Conservation (phyloP, 768 basidiomycete species). For the Lactarius deliciosus region DNA sequence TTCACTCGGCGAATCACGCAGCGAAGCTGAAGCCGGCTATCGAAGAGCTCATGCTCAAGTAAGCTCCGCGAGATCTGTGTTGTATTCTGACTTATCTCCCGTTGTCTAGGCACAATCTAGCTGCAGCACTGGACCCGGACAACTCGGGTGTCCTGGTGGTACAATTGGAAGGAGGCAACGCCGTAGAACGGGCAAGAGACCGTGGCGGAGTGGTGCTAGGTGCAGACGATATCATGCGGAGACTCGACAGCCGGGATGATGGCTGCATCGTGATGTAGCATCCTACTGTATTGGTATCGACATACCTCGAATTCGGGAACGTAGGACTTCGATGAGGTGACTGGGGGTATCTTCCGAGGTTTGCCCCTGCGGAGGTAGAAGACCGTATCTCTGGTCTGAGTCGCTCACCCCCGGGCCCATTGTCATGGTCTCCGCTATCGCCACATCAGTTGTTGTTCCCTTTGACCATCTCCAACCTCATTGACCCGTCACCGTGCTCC, state of each 20-base stretch:
- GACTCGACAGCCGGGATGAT: constrained; percentile 50
- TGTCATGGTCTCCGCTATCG: neutral
- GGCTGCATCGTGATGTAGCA: constrained; percentile 68
- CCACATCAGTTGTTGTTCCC: no score
- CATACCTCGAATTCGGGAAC: neutral
- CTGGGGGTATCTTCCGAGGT: neutral
- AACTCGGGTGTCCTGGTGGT: constrained; percentile 88
- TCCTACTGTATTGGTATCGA: neutral
- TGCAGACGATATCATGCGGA: constrained; percentile 57
- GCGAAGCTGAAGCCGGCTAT: constrained; percentile 94
- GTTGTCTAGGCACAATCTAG: constrained; percentile 62
- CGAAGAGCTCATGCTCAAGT: constrained; percentile 83
- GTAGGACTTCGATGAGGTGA: neutral
- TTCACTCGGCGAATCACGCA: constrained; percentile 72
- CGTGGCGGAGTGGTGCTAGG: constrained; percentile 44
- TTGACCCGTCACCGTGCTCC: no score
- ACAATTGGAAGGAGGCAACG: constrained; percentile 50
- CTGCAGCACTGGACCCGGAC: constrained; percentile 70
- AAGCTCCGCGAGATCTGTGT: constrained; percentile 28
- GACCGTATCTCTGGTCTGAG: neutral
- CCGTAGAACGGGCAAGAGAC: constrained; percentile 24
- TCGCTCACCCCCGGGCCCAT: neutral
- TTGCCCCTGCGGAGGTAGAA: neutral
- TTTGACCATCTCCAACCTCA: no score
- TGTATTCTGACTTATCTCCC: neutral